Evolutionary conservation across 495 filamentous ascomycete species (phyloP).

Genomic region (Xylaria grammica): DNA sequence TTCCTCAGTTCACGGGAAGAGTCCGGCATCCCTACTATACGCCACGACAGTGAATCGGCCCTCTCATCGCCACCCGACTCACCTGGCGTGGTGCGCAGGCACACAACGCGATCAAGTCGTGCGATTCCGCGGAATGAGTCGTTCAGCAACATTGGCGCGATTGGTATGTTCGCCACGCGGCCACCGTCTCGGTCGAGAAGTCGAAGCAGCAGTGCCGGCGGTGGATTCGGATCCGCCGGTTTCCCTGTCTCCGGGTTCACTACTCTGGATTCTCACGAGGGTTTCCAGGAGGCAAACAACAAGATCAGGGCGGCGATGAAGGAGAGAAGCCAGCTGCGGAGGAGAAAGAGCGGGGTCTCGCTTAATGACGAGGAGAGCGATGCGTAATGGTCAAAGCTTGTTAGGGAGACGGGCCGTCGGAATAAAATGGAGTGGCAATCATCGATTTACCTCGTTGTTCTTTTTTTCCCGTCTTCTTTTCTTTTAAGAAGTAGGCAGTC

Average conservation of each 20-base stretch:
- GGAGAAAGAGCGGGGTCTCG: conserved; percentile 61
- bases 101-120: conserved; percentile 51
- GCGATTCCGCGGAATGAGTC: conserved; percentile 86
- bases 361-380: conserved; percentile 36
- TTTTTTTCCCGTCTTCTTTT: neutral
- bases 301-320: conserved; percentile 89
- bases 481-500: neutral
- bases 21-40: conserved; percentile 23
- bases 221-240: conserved; percentile 61
- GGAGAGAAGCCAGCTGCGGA: conserved; percentile 76
- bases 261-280: conserved; percentile 69
- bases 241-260: conserved; percentile 77
- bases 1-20: conserved; percentile 30
- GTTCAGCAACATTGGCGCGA: conserved; percentile 83
- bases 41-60: conserved; percentile 19
- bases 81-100: conserved; percentile 37
- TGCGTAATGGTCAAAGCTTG: conserved; percentile 14
- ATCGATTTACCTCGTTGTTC: too few species aligned
- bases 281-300: conserved; percentile 80
- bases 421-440: too few species aligned
- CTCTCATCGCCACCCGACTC: conserved; percentile 36
- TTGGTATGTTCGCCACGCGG: conserved; percentile 86
- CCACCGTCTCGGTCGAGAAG: conserved; percentile 74
- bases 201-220: conserved; percentile 72
- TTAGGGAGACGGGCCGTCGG: too few species aligned